phyloP scores from a whole-genome alignment of 2,329 filamentous ascomycete genomes.

The Diaporthe citrichinensis region DNA sequence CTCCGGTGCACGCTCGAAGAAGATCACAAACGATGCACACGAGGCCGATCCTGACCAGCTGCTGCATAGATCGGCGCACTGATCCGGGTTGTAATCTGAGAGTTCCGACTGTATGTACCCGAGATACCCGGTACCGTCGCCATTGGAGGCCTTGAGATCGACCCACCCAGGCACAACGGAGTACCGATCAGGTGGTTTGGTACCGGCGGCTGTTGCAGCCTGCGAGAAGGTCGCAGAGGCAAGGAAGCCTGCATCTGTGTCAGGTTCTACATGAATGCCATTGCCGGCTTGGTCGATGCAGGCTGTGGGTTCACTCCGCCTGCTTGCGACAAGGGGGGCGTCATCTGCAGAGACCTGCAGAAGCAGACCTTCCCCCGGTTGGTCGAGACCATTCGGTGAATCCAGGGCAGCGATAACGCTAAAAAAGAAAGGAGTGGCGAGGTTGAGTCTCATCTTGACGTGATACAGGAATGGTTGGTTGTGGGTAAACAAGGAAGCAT shows the following conservation, averaged over 20 bases:
- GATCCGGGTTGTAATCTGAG: slow-evolving; percentile 33
- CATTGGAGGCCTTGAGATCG: slow-evolving; percentile 35
- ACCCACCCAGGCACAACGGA: slow-evolving; percentile 36
- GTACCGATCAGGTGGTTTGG: slow-evolving; percentile 37
- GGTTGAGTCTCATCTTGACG: background rate
- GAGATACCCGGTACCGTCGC: slow-evolving; percentile 37
- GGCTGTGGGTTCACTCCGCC: slow-evolving; percentile 5
- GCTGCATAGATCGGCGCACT: slow-evolving; percentile 41
- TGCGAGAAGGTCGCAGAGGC: slow-evolving; percentile 22
- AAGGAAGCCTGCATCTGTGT: slow-evolving; percentile 35
- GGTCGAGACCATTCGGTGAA: background rate
- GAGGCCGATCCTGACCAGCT: slow-evolving; percentile 21
- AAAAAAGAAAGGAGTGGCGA: background rate
- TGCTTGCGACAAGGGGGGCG: background rate
- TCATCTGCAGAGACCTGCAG: background rate
- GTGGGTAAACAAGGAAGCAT: background rate
- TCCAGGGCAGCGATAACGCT: slow-evolving; percentile 23
- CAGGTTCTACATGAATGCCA: slow-evolving; percentile 36
- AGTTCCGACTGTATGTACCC: slow-evolving; percentile 38
- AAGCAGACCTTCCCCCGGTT: background rate
- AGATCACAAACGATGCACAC: slow-evolving; percentile 43
- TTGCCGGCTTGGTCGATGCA: slow-evolving; percentile 41
- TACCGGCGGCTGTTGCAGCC: slow-evolving; percentile 14
- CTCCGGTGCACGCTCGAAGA: slow-evolving; percentile 42
- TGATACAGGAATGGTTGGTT: background rate